These are phyloP conservation scores for Silene latifolia DNA, from an alignment of 148 eudicot genomes.

Conservation along the genomic window DNA sequence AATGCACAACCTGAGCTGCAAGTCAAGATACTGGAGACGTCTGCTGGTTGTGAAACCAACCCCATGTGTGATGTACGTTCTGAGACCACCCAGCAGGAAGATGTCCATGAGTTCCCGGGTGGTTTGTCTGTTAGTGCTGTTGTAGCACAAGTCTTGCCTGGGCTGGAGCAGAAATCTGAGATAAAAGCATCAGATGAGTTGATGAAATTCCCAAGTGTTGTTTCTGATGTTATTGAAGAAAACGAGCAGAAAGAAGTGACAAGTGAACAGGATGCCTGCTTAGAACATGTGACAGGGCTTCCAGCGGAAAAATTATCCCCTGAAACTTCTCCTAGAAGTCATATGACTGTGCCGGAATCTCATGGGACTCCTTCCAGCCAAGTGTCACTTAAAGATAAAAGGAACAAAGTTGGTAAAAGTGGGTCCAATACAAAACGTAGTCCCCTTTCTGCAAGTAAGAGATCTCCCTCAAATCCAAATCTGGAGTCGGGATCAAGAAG, in stretches of 20 bases:
- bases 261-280: slow-evolving; percentile 23
- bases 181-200: slow-evolving; percentile 26
- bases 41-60: slow-evolving; percentile 28
- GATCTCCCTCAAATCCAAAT: slow-evolving; percentile 37
- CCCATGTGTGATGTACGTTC: slow-evolving; percentile 29
- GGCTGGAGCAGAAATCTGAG: slow-evolving; percentile 36
- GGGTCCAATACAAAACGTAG: slow-evolving; percentile 42
- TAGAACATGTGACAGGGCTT: slow-evolving; percentile 28
- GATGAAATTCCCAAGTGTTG: slow-evolving; percentile 16
- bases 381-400: slow-evolving; percentile 59
- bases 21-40: slow-evolving; percentile 26
- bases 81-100: slow-evolving; percentile 32
- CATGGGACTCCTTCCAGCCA: slow-evolving; percentile 78
- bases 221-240: slow-evolving; percentile 18
- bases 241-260: slow-evolving; percentile 35
- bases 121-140: slow-evolving; percentile 14
- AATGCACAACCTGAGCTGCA: slow-evolving; percentile 36
- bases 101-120: slow-evolving; percentile 9
- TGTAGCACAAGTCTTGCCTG: slow-evolving; percentile 28
- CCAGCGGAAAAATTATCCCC: slow-evolving; percentile 40
- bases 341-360: slow-evolving; percentile 47
- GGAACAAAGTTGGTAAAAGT: slow-evolving; percentile 44
- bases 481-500: slow-evolving; percentile 54
- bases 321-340: slow-evolving; percentile 67
- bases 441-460: slow-evolving; percentile 53